Conservation (phyloP, 129 eudicot species). For the Helichrysum umbraculigerum region DNA sequence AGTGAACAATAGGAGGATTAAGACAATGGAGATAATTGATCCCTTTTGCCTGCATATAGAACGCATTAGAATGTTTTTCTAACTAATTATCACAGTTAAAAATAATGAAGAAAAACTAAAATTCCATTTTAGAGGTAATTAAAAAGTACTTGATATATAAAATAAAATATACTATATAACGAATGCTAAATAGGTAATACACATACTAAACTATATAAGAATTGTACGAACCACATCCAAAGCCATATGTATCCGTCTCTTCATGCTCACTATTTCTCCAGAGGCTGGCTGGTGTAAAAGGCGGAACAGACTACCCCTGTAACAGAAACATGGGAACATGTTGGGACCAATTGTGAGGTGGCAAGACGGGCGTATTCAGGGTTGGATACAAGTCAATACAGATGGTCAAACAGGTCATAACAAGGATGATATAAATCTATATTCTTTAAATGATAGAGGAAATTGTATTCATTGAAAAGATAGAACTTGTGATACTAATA, state of each 20-base stretch:
- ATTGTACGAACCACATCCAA: slow-evolving; percentile 77
- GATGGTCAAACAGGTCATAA: neutral
- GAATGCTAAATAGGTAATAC: neutral
- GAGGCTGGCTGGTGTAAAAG: slow-evolving; percentile 86
- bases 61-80: slow-evolving; percentile 4
- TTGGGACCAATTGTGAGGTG: neutral
- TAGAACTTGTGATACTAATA: no score
- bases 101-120: neutral
- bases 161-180: neutral
- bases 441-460: no score
- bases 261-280: slow-evolving; percentile 65
- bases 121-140: neutral
- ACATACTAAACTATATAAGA: neutral
- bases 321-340: neutral
- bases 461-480: no score
- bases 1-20: slow-evolving; percentile 86
- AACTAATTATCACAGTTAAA: neutral
- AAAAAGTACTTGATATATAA: neutral
- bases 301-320: slow-evolving; percentile 89
- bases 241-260: slow-evolving; percentile 88
- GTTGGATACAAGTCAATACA: neutral
- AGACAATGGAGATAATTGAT: slow-evolving; percentile 88
- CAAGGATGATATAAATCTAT: no score
- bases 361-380: neutral
- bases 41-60: slow-evolving; percentile 73